Percentiles rank a stretch among this genome's conserved stretches.
phyloP scores from a whole-genome alignment of 495 filamentous ascomycete species.

The Aspergillus sclerotiicarbonarius region DNA sequence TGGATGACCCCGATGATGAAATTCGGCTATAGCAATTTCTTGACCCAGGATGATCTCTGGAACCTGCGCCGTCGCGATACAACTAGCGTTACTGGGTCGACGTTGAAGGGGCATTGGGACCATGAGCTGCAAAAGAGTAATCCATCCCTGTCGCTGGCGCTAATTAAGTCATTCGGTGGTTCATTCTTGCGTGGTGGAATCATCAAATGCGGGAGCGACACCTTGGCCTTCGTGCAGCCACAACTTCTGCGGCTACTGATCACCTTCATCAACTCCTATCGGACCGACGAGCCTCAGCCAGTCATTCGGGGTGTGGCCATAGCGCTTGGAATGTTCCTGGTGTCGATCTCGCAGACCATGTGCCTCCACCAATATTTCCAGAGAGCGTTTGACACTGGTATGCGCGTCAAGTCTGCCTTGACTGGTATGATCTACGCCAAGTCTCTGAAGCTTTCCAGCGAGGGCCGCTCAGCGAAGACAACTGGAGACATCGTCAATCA shows the following conservation, averaged over 20 bases:
- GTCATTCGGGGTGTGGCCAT: constrained; percentile 82
- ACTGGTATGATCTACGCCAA: constrained; percentile 92
- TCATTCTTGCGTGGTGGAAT: constrained; percentile 76
- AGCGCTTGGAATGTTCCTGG: constrained; percentile 86
- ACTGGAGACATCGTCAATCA: constrained; percentile 99
- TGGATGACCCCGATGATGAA: constrained; percentile 99
- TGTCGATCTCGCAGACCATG: constrained; percentile 79
- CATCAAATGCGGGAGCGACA: constrained; percentile 84
- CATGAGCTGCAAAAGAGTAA: constrained; percentile 69
- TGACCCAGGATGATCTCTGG: constrained; percentile 98
- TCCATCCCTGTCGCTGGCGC: constrained; percentile 88
- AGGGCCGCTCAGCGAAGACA: constrained; percentile 84
- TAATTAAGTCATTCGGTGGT: constrained; percentile 80
- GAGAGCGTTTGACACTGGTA: constrained; percentile 87
- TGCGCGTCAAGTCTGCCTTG: constrained; percentile 89
- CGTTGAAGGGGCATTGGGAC: constrained; percentile 75
- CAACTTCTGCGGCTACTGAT: constrained; percentile 87
- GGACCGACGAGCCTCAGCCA: constrained; percentile 63
- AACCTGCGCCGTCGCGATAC: constrained; percentile 79
- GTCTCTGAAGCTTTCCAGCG: constrained; percentile 83
- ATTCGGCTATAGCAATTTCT: constrained; percentile 83
- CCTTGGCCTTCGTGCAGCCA: constrained; percentile 83
- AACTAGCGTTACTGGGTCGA: constrained; percentile 62
- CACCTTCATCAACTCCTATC: constrained; percentile 80
- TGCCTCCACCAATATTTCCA: constrained; percentile 95